These are phyloP conservation scores for Suillus ampliporus DNA, from an alignment of 768 basidiomycete genomes.

Conservation along the genomic window DNA sequence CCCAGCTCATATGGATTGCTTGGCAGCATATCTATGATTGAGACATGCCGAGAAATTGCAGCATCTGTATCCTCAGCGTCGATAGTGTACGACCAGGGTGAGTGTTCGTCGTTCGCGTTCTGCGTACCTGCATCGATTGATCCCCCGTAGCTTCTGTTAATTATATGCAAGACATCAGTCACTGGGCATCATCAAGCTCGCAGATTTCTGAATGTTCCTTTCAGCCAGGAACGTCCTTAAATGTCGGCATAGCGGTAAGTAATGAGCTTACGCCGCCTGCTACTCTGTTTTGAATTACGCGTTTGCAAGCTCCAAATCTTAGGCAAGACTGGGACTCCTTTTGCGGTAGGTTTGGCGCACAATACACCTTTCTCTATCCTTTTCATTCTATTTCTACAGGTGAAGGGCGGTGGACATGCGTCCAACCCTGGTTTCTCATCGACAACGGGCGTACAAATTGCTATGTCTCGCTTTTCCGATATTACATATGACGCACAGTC, in stretches of 20 bases:
- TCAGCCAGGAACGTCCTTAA: neutral
- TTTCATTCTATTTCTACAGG: slow-evolving; percentile 43
- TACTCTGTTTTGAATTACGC: neutral
- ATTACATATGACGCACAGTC: slow-evolving; percentile 44
- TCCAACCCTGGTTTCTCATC: slow-evolving; percentile 61
- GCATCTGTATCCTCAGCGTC: slow-evolving; percentile 1
- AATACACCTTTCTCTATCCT: neutral
- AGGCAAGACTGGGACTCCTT: slow-evolving; percentile 49
- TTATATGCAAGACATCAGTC: neutral
- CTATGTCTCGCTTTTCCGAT: slow-evolving; percentile 53
- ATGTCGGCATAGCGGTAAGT: neutral
- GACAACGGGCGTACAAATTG: slow-evolving; percentile 59
- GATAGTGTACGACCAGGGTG: neutral
- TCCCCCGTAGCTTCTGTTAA: neutral
- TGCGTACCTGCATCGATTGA: neutral
- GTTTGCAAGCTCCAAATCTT: slow-evolving; percentile 18
- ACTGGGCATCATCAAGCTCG: neutral
- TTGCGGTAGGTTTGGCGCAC: slow-evolving; percentile 19
- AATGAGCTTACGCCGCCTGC: neutral
- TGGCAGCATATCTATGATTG: neutral
- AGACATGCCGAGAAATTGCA: neutral
- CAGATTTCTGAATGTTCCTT: neutral
- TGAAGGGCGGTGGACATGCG: slow-evolving; percentile 64
- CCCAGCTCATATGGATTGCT: neutral
- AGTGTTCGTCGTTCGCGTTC: neutral